phyloP scores from a whole-genome alignment of 2,329 filamentous ascomycete genomes.

The Aspergillus calidoustus region DNA sequence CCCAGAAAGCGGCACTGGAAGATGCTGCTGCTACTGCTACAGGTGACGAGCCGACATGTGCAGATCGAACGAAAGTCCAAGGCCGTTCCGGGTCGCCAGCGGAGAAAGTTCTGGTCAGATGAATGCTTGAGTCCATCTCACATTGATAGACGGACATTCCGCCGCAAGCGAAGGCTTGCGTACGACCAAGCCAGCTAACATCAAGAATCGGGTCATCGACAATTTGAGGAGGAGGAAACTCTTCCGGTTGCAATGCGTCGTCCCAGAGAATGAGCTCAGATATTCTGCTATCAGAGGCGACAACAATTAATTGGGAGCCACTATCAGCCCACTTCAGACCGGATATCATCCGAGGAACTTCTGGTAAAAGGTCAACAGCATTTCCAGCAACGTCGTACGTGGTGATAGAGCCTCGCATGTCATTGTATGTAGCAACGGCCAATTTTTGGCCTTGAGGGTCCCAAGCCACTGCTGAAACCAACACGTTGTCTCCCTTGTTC shows the following conservation, averaged over 20 bases:
- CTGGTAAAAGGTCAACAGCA: slow-evolving; percentile 50
- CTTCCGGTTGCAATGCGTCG: slow-evolving; percentile 41
- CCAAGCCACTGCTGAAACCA: slow-evolving; percentile 53
- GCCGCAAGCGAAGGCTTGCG: slow-evolving; percentile 46
- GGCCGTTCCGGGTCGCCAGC: slow-evolving; percentile 35
- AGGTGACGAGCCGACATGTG: slow-evolving; percentile 32
- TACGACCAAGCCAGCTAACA: slow-evolving; percentile 46
- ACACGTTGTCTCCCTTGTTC: slow-evolving; percentile 36
- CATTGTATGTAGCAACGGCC: slow-evolving; percentile 52
- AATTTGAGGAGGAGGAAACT: slow-evolving; percentile 41
- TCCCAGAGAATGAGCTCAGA: slow-evolving; percentile 53
- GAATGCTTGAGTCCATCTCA: slow-evolving; percentile 44
- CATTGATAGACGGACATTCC: slow-evolving; percentile 47
- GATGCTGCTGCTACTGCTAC: slow-evolving; percentile 47
- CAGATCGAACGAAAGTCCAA: slow-evolving; percentile 49
- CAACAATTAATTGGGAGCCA: slow-evolving; percentile 46
- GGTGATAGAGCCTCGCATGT: slow-evolving; percentile 48
- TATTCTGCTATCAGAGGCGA: slow-evolving; percentile 47
- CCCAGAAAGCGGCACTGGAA: slow-evolving; percentile 46
- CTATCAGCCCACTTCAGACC: slow-evolving; percentile 48
- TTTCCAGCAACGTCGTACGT: slow-evolving; percentile 51
- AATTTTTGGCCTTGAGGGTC: slow-evolving; percentile 49
- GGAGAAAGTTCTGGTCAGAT: slow-evolving; percentile 39
- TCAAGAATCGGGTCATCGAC: slow-evolving; percentile 48
- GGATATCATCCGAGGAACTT: slow-evolving; percentile 50